phyloP scores from a whole-genome alignment of 352 stramenopile species.

The Phytophthora sojae region DNA sequence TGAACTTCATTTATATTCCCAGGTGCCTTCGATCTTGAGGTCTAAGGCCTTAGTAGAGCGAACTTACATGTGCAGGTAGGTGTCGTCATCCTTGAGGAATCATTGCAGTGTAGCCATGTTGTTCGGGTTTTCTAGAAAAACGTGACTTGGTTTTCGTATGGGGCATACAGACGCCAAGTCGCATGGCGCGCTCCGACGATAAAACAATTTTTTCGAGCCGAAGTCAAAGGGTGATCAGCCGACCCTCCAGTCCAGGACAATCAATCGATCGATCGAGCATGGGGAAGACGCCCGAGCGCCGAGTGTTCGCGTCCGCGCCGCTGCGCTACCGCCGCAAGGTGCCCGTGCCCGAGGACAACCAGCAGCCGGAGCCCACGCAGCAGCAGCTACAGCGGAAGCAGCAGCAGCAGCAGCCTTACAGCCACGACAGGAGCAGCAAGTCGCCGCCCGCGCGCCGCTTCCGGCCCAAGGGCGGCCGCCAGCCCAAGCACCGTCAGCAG shows the following conservation, averaged over 20 bases:
- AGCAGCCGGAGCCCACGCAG: conserved; percentile 32
- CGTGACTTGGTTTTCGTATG: conserved; percentile 25
- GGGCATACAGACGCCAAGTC: neutral
- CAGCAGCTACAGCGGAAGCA: neutral
- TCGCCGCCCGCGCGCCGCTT: conserved; percentile 14
- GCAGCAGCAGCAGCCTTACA: neutral
- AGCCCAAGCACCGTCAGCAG: neutral
- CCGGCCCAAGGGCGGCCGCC: conserved; percentile 1
- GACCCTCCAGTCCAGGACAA: conserved; percentile 12
- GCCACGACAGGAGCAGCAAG: conserved; percentile 9
- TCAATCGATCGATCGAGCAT: conserved; percentile 26
- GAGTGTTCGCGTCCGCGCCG: conserved; percentile 26
- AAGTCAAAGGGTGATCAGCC: conserved; percentile 22
- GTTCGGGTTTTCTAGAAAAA: neutral
- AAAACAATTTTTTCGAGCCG: neutral
- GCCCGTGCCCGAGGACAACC: conserved; percentile 34
- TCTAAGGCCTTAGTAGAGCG: no score
- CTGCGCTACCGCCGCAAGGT: conserved; percentile 70
- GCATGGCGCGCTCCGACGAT: no score
- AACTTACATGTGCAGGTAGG: neutral
- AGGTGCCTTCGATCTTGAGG: no score
- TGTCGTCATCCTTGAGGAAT: neutral
- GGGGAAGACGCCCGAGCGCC: conserved; percentile 61
- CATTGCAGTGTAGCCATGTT: neutral
- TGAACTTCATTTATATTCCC: conserved; percentile 24